Percentiles rank a stretch among this genome's conserved stretches.
phyloP scores from a whole-genome alignment of 805 yeast species.

The Saccharomycopsis microspora region DNA sequence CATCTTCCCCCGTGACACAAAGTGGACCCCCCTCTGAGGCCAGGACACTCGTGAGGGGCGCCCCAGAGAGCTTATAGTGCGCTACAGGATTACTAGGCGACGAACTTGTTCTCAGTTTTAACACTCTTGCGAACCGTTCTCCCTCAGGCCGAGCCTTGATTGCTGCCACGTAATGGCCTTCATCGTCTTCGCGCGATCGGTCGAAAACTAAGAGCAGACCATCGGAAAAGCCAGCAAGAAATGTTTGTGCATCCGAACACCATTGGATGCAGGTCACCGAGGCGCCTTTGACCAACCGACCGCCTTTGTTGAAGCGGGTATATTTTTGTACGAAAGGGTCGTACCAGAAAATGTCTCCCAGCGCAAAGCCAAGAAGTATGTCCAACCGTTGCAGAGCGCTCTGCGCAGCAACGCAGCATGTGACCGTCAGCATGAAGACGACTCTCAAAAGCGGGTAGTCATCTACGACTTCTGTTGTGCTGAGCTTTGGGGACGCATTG shows the following conservation, averaged over 20 bases:
- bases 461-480: constrained; percentile 29
- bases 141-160: constrained; percentile 16
- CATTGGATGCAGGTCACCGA: constrained; percentile 36
- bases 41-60: constrained; percentile 43
- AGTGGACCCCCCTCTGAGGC: constrained; percentile 3
- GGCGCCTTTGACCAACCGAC: constrained; percentile 27
- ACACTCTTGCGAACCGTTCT: constrained; percentile 11
- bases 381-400: constrained; percentile 32
- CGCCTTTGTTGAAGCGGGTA: constrained; percentile 20
- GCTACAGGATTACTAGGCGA: constrained; percentile 32
- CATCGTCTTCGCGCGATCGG: constrained; percentile 37
- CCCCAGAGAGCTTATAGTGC: constrained; percentile 50
- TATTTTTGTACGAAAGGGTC: constrained; percentile 25
- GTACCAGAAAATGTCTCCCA: constrained; percentile 57
- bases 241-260: constrained; percentile 34
- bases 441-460: constrained; percentile 34
- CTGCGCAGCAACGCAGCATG: not conserved
- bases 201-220: constrained; percentile 48
- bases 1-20: constrained; percentile 55
- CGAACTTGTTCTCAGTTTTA: constrained; percentile 3
- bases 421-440: constrained; percentile 22
- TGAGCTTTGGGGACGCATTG: constrained; percentile 22
- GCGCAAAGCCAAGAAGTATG: constrained; percentile 47
- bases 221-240: constrained; percentile 50
- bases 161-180: constrained; percentile 18